These are phyloP conservation scores for Fusarium chuoi DNA, from an alignment of 2,329 filamentous ascomycete species.

Conservation along the genomic window DNA sequence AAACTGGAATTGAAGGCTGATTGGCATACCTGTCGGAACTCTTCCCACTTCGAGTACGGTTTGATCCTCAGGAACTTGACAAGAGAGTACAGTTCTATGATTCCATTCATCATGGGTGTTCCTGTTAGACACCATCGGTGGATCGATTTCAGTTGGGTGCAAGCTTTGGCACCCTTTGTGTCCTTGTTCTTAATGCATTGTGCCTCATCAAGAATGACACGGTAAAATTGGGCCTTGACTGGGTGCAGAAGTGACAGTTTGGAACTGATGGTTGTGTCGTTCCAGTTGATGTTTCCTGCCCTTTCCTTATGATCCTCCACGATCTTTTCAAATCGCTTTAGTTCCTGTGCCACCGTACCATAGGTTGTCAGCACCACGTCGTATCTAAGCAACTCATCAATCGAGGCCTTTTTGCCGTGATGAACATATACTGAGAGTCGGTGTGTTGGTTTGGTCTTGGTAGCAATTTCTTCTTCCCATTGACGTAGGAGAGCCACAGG, in stretches of 20 bases:
- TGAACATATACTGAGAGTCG: slow-evolving; percentile 74
- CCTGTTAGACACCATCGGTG: slow-evolving; percentile 85
- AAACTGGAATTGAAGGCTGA: not conserved
- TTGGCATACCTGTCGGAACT: slow-evolving; percentile 66
- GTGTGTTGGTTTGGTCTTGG: slow-evolving; percentile 71
- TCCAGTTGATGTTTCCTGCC: slow-evolving; percentile 50
- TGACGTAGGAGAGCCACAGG: slow-evolving; percentile 84
- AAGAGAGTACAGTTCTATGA: slow-evolving; percentile 80
- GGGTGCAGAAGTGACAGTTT: slow-evolving; percentile 70
- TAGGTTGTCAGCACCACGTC: slow-evolving; percentile 90
- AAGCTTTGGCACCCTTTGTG: slow-evolving; percentile 77
- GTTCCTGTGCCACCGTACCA: slow-evolving; percentile 71
- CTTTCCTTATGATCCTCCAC: slow-evolving; percentile 56
- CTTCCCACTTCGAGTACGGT: slow-evolving; percentile 74
- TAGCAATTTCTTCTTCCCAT: slow-evolving; percentile 83
- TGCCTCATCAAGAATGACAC: slow-evolving; percentile 87
- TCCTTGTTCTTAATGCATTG: slow-evolving; percentile 84
- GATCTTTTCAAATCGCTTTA: slow-evolving; percentile 71
- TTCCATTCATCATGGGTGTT: slow-evolving; percentile 89
- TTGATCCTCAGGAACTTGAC: slow-evolving; percentile 80
- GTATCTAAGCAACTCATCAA: slow-evolving; percentile 70
- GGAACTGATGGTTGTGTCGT: slow-evolving; percentile 49
- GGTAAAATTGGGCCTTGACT: slow-evolving; percentile 72
- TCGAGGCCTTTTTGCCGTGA: slow-evolving; percentile 74
- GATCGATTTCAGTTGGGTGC: slow-evolving; percentile 70